Evolutionary conservation across 768 basidiomycete species (phyloP).

Genomic region (Boletellus sp.): DNA sequence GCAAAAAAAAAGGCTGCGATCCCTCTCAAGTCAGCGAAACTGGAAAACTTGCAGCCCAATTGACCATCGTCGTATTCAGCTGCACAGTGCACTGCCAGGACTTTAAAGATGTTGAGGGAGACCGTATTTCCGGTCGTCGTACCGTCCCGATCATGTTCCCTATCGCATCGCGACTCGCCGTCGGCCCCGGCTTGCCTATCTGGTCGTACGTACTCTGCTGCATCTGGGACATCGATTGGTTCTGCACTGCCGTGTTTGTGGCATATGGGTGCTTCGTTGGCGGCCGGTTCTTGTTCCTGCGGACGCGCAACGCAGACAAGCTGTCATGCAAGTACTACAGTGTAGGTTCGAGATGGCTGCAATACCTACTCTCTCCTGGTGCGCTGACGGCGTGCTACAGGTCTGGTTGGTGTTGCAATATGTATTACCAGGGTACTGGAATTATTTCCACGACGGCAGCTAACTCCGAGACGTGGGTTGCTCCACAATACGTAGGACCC

Average conservation of each 20-base stretch:
- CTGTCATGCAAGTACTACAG: constrained; percentile 38
- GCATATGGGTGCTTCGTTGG: constrained; percentile 34
- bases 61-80: constrained; percentile 38
- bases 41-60: constrained; percentile 28
- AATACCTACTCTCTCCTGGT: not conserved
- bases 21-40: constrained; percentile 24
- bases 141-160: constrained; percentile 47
- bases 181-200: constrained; percentile 31
- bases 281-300: constrained; percentile 28
- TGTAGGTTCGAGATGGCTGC: constrained; percentile 19
- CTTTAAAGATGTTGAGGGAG: constrained; percentile 44
- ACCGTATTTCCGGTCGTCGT: constrained; percentile 33
- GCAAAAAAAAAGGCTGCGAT: constrained; percentile 18
- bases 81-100: constrained; percentile 52
- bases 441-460: constrained; percentile 23
- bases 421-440: constrained; percentile 35
- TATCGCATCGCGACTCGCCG: constrained; percentile 30
- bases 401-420: constrained; percentile 35
- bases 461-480: constrained; percentile 4
- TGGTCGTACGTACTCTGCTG: constrained; percentile 36
- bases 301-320: constrained; percentile 29
- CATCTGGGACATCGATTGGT: constrained; percentile 35
- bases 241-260: constrained; percentile 27
- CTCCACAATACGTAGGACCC: constrained; percentile 12
- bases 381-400: constrained; percentile 13